Evolutionary conservation across 148 eudicot genomes (phyloP).

Genomic region (Nepenthes mirabilis): DNA sequence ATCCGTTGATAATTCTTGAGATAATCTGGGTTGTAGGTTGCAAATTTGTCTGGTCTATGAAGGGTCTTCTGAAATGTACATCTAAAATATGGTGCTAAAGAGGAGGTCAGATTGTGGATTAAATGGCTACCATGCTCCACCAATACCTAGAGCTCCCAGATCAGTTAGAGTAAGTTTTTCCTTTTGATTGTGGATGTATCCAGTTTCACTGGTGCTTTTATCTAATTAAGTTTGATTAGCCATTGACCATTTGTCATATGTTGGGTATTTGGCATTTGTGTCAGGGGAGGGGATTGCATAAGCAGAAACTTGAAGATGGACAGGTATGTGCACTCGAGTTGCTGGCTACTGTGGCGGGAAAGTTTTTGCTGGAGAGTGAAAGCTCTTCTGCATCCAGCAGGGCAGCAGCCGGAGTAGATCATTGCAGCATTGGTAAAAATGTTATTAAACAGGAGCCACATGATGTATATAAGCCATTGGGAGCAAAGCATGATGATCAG

Average conservation of each 20-base stretch:
- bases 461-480: conserved; percentile 28
- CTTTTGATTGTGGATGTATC: neutral
- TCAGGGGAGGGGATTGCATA: conserved; percentile 43
- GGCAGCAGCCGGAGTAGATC: conserved; percentile 40
- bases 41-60: conserved; percentile 10
- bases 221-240: neutral
- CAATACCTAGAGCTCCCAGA: conserved; percentile 81
- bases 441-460: conserved; percentile 30
- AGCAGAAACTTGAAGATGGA: conserved; percentile 26
- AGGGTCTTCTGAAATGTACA: conserved; percentile 32
- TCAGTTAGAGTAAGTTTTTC: conserved; percentile 64
- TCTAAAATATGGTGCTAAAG: conserved; percentile 71
- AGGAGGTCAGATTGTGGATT: conserved; percentile 49
- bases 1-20: neutral
- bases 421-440: conserved; percentile 11
- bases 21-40: conserved; percentile 1
- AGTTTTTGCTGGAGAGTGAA: conserved; percentile 80
- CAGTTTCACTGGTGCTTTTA: neutral
- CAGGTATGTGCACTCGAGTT: conserved; percentile 82
- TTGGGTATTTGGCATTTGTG: conserved; percentile 9
- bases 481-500: conserved; percentile 51
- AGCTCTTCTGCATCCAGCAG: conserved; percentile 80
- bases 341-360: conserved; percentile 92
- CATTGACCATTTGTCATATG: neutral
- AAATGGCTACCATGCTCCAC: conserved; percentile 39